phyloP scores from a whole-genome alignment of 163 green algal genomes.

The Smithsoniella earleae region DNA sequence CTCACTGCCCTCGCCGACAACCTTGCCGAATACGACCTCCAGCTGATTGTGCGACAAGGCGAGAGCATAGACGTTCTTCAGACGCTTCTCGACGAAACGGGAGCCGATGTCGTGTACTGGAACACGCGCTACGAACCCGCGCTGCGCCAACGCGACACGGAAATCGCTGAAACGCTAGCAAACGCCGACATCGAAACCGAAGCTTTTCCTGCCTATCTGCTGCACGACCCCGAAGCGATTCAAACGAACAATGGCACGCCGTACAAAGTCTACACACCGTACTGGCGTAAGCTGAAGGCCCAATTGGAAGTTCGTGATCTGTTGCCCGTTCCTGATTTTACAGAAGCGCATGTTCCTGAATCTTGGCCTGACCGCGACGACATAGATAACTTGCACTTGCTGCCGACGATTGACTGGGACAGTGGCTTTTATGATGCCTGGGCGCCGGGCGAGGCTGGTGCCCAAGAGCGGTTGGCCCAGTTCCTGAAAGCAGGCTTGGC shows the following conservation, averaged over 20 bases:
- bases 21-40: conserved; percentile 54
- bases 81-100: not conserved
- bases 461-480: conserved; percentile 44
- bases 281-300: too few species aligned
- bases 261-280: too few species aligned
- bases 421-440: conserved; percentile 36
- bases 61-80: conserved; percentile 39
- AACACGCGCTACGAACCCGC: conserved; percentile 87
- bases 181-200: too few species aligned
- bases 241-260: too few species aligned
- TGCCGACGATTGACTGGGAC: not conserved
- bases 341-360: conserved; percentile 35
- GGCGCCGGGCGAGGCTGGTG: conserved; percentile 51
- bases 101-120: conserved; percentile 54
- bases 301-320: too few species aligned
- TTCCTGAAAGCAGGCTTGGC: conserved; percentile 58
- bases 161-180: too few species aligned
- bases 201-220: too few species aligned
- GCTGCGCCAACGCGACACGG: too few species aligned
- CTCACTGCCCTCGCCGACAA: conserved; percentile 42
- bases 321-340: conserved; percentile 78
- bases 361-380: too few species aligned
- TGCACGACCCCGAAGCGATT: too few species aligned
- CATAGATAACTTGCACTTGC: not conserved
- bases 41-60: conserved; percentile 48